Base-by-base conservation (phyloP, 805 yeast species). In the Peterozyma xylosa region DNA sequence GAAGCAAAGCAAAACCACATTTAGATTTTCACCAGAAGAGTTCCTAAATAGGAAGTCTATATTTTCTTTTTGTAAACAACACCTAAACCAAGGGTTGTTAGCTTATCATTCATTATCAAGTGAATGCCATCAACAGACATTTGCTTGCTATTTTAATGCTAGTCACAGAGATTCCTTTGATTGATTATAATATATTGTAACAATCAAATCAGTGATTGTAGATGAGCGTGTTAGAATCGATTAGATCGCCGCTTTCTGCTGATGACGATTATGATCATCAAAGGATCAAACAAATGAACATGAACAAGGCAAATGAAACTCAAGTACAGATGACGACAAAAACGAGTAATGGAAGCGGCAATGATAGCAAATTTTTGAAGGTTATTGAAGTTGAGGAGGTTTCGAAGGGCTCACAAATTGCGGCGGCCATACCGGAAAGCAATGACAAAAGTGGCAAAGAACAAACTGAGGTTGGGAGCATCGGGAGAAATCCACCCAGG, bases 241-340 rank as follows among this genome's bases (percentile, higher is more conserved):
- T 45, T 2, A 45, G 47, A 18, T 45, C 47, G 30, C 47, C 47
- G n/a, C 30, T 45, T 9, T 41, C 44, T 3, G 47, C 44, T 6
- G 47, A 41, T 21, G 47, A 45, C 7, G 47, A 45, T 3, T 10
- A 32, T 32, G 34, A 13, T 32, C 27, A 21, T 21, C 27, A 21
- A 21, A 21, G 27, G 34, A 32, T 32, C 9, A 32, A 13, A 14
- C 15, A 14, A 11, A 14, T 5, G 9, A 32, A 13, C 13, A 5
- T 14, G 34, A 14, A 14, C 34, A 32, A 32, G 15, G 34, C 34
- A 32, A 14, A 32, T 32, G 34, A 32, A 32, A 32, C 34, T 32
- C 14, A 13, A 13, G 5, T 32, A 9, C 34, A 32, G 15, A 32
- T 14, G 13, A 4, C 5, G 34, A 9, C 14, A 13, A 32, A 11